Evolutionary conservation across 148 eudicot species (phyloP).

Genomic region (Selenicereus undatus): DNA sequence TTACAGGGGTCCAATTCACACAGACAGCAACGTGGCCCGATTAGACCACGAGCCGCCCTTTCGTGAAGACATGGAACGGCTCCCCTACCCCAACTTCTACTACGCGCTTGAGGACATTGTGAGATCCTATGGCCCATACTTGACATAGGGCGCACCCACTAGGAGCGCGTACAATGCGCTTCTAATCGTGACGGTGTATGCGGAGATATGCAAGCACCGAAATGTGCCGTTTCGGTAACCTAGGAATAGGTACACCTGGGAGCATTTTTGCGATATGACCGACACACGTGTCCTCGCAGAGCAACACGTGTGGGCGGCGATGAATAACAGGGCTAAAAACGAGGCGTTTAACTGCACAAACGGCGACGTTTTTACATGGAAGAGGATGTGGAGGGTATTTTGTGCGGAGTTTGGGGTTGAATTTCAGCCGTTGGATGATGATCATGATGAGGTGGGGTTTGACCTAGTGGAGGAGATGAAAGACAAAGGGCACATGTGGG

Average conservation of each 20-base stretch:
- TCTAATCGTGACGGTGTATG: slow-evolving; percentile 34
- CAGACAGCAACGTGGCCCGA: not conserved
- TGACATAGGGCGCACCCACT: slow-evolving; percentile 45
- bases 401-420: slow-evolving; percentile 37
- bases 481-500: slow-evolving; percentile 44
- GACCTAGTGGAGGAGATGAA: slow-evolving; percentile 36
- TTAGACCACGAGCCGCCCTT: slow-evolving; percentile 34
- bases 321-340: slow-evolving; percentile 23
- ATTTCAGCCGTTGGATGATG: slow-evolving; percentile 29
- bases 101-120: slow-evolving; percentile 41
- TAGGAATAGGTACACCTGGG: slow-evolving; percentile 36
- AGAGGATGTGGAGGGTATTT: slow-evolving; percentile 39
- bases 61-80: slow-evolving; percentile 32
- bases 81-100: slow-evolving; percentile 39
- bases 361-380: slow-evolving; percentile 57
- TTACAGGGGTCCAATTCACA: slow-evolving; percentile 35
- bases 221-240: slow-evolving; percentile 32
- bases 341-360: slow-evolving; percentile 51
- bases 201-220: slow-evolving; percentile 38
- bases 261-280: slow-evolving; percentile 33
- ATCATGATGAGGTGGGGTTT: slow-evolving; percentile 20
- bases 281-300: slow-evolving; percentile 48
- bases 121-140: slow-evolving; percentile 7
- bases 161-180: slow-evolving; percentile 36
- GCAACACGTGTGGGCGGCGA: slow-evolving; percentile 50